Percentiles rank a stretch among this genome's conserved stretches.
Evolutionary conservation across 179 eudicot species (phyloP).

Genomic region (Monotropa hypopitys): DNA sequence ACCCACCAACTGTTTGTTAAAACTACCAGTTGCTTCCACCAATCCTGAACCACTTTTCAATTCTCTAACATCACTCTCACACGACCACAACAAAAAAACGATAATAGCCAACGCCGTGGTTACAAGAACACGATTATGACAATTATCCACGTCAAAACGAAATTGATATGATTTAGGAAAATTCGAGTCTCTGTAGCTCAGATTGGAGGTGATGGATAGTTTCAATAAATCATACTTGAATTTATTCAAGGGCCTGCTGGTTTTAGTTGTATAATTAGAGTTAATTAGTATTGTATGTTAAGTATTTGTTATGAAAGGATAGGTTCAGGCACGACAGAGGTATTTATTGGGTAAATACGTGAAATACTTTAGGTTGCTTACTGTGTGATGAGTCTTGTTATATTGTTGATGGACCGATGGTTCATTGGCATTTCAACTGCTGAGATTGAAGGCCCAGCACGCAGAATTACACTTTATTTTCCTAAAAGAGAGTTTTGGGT

Average conservation of each 20-base stretch:
- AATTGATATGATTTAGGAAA: no score
- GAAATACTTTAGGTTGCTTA: background rate
- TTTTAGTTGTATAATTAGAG: background rate
- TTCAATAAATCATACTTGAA: background rate
- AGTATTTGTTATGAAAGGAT: conserved; percentile 29
- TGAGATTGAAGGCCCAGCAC: background rate
- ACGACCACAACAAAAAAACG: no score
- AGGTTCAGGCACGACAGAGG: conserved; percentile 55
- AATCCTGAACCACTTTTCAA: no score
- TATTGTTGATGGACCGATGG: background rate
- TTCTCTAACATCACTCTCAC: no score
- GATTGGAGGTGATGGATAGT: background rate
- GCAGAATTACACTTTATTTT: background rate
- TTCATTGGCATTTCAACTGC: background rate
- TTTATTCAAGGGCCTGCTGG: background rate
- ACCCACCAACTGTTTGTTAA: no score
- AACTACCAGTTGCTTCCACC: no score
- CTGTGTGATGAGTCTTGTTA: background rate
- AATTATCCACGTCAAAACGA: no score
- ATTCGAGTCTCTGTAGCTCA: no score
- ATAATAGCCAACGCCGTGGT: no score
- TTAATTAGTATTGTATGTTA: background rate
- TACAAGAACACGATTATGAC: no score
- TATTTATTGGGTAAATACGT: conserved; percentile 12
- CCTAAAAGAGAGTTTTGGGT: background rate